Conservation (phyloP, 2,329 filamentous ascomycete genomes). For the Phoma sp. region DNA sequence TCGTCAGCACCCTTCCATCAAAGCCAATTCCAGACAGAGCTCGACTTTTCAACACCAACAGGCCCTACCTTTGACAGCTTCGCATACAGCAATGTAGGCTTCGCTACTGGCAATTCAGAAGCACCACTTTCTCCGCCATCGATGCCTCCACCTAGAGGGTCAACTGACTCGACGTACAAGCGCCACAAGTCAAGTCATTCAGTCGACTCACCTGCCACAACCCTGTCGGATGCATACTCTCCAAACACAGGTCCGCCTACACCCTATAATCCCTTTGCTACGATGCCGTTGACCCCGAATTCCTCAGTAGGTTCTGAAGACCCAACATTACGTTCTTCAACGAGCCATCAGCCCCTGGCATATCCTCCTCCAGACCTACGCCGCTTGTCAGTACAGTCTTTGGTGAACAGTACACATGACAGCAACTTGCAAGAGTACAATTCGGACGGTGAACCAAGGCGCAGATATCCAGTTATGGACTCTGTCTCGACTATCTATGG, state of each 20-base stretch:
- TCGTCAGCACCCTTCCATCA: slow-evolving; percentile 23
- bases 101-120: slow-evolving; percentile 25
- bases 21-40: slow-evolving; percentile 26
- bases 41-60: slow-evolving; percentile 36
- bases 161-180: slow-evolving; percentile 25
- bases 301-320: slow-evolving; percentile 51
- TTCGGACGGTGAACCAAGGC: slow-evolving; percentile 54
- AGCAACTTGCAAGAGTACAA: slow-evolving; percentile 21
- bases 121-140: slow-evolving; percentile 29
- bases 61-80: slow-evolving; percentile 25
- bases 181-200: slow-evolving; percentile 38
- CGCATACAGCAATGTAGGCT: slow-evolving; percentile 22
- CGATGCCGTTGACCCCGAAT: slow-evolving; percentile 55
- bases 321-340: slow-evolving; percentile 22
- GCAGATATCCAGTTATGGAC: slow-evolving; percentile 42
- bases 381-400: slow-evolving; percentile 69
- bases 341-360: slow-evolving; percentile 29
- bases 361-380: slow-evolving; percentile 55
- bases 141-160: slow-evolving; percentile 39
- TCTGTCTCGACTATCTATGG: slow-evolving; percentile 65
- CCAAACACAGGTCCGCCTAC: slow-evolving; percentile 48
- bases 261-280: slow-evolving; percentile 54
- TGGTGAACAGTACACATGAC: slow-evolving; percentile 54
- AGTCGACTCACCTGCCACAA: slow-evolving; percentile 33
- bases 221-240: slow-evolving; percentile 45